Conservation (phyloP, 768 basidiomycete genomes). For the Leucosporidium scottii region DNA sequence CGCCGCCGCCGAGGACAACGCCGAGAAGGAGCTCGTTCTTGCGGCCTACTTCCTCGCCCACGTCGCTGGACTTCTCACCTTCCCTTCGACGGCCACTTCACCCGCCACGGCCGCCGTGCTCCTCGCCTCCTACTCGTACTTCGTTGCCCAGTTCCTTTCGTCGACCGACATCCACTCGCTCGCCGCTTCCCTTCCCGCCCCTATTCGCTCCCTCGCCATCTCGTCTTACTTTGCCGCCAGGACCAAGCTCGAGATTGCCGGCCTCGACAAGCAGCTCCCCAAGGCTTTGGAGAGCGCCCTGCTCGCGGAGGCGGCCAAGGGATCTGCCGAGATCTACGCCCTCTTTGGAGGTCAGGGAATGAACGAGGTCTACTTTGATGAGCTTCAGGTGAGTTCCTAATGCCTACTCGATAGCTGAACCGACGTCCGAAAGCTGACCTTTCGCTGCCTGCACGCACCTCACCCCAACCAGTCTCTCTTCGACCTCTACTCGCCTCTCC, state of each 20-base stretch:
- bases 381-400: constrained; percentile 60
- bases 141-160: constrained; percentile 66
- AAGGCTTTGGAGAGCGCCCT: constrained; percentile 60
- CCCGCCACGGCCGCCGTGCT: constrained; percentile 50
- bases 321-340: constrained; percentile 61
- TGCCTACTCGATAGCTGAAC: too few species aligned
- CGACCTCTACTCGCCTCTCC: constrained; percentile 83
- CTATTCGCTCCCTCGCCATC: constrained; percentile 68
- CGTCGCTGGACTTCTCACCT: constrained; percentile 58
- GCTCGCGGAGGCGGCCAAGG: constrained; percentile 49
- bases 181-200: constrained; percentile 63
- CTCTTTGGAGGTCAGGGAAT: constrained; percentile 97
- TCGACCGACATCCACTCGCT: constrained; percentile 74
- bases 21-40: constrained; percentile 49
- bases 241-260: constrained; percentile 57
- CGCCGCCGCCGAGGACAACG: constrained; percentile 33
- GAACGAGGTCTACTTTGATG: constrained; percentile 97
- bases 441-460: constrained; percentile 64
- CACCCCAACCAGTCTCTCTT: constrained; percentile 59
- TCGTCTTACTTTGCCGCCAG: constrained; percentile 71
- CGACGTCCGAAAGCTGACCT: constrained; percentile 58
- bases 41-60: constrained; percentile 75
- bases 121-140: constrained; percentile 64
- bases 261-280: constrained; percentile 48
- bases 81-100: constrained; percentile 46